Conservation (phyloP, 352 stramenopile species). For the Pythium guiyangense region DNA sequence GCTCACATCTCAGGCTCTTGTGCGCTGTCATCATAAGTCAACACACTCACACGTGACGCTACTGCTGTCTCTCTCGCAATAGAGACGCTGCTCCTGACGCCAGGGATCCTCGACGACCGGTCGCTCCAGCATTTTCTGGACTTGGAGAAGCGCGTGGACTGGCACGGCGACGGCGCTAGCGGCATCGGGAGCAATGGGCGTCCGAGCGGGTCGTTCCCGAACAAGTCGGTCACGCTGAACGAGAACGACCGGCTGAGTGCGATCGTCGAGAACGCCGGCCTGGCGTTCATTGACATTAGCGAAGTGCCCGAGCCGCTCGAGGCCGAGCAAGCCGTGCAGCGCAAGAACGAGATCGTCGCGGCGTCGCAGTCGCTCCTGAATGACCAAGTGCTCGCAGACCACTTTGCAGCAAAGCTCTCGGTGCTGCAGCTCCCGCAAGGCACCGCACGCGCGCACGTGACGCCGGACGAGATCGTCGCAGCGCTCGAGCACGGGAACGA, state of each 20-base stretch:
- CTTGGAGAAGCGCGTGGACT: conserved; percentile 73
- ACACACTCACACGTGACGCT: no score
- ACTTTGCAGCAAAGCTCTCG: conserved; percentile 43
- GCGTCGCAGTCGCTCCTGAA: conserved; percentile 39
- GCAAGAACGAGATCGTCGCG: conserved; percentile 71
- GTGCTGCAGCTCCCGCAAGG: conserved; percentile 32
- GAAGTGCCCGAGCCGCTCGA: conserved; percentile 78
- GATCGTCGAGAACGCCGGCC: conserved; percentile 71
- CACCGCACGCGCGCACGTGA: conserved; percentile 14
- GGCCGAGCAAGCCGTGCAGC: conserved; percentile 66
- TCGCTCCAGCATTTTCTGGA: conserved; percentile 79
- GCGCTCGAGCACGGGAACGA: conserved; percentile 41
- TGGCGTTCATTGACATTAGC: conserved; percentile 82
- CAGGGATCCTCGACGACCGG: conserved; percentile 68
- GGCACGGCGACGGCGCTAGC: conserved; percentile 40
- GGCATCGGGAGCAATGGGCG: conserved; percentile 37
- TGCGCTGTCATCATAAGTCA: no score
- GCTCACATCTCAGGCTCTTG: conserved; percentile 5
- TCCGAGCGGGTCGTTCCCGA: conserved; percentile 38
- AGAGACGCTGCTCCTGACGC: conserved; percentile 59
- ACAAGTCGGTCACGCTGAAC: conserved; percentile 52
- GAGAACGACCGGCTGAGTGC: conserved; percentile 74
- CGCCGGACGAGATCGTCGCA: conserved; percentile 41
- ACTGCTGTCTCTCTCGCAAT: neutral
- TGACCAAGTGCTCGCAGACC: conserved; percentile 48